Conservation (phyloP, 2,329 filamentous ascomycete genomes). For the Colletotrichum cordylinicola region DNA sequence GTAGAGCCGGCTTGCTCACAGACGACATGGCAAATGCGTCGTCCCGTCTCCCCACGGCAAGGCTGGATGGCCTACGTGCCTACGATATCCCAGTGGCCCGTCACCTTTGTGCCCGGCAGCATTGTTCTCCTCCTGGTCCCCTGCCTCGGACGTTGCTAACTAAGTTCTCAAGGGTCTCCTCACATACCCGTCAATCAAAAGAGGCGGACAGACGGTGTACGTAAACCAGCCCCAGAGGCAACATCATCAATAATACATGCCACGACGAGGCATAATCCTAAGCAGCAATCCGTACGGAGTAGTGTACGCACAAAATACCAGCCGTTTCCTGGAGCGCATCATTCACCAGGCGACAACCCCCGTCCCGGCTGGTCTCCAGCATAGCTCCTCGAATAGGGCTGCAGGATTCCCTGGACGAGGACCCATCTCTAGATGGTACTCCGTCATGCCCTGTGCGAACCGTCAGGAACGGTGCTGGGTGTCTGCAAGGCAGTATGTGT, state of each 20-base stretch:
- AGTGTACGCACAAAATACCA: neutral
- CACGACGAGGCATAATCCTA: neutral
- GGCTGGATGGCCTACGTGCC: neutral
- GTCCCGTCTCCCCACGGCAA: neutral
- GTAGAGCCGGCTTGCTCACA: neutral
- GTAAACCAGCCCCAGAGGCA: neutral
- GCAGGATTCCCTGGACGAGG: constrained; percentile 1
- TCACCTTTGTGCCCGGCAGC: neutral
- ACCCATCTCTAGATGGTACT: constrained; percentile 4
- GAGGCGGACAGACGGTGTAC: neutral
- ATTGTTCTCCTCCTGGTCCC: constrained; percentile 3
- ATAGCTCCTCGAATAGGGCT: constrained; percentile 21
- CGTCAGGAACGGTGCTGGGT: constrained; percentile 11
- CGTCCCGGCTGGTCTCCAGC: neutral
- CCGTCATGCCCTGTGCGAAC: constrained; percentile 13
- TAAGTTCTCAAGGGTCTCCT: constrained; percentile 6
- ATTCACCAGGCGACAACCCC: constrained; percentile 17
- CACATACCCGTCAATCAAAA: neutral
- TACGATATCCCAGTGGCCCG: neutral
- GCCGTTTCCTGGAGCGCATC: constrained; percentile 10
- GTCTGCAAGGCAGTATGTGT: neutral
- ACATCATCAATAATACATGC: neutral
- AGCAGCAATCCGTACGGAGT: neutral
- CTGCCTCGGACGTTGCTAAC: neutral
- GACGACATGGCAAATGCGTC: neutral